Evolutionary conservation across 176 grass and related monocot genomes (phyloP), one percentile per base, ranked within the genome.

Genomic region (Calamus simplicifolius): DNA sequence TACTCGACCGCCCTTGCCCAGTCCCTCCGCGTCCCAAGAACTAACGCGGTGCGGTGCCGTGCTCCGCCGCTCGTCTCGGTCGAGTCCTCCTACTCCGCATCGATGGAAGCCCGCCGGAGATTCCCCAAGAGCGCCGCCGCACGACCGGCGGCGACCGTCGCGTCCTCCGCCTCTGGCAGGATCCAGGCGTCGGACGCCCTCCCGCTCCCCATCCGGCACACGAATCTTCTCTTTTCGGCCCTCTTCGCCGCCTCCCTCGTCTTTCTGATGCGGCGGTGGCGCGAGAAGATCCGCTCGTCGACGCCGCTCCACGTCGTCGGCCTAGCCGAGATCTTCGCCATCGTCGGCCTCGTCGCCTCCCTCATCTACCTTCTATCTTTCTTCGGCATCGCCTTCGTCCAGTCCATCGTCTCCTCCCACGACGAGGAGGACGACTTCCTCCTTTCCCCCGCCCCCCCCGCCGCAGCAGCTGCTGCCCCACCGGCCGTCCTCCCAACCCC

Each of bases 331-430:
- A 89, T 89, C 56, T 26, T 89, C 57, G 86, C 86, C 62, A 82
- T 89, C 67, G 85, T 78, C 68, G 82, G 82, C 59, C 87, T 91
- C 64, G 69, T 86, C 16, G 79, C 72, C 0, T 91, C 88, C 0
- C 82, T 86, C 61, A 83, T 91, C 72, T 91, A 91, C 69, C 82
- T 91, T 25, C 74, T 91, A 64, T 80, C 75, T 61, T 91, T 91
- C 79, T 91, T 83, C 73, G 88, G 88, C 57, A 86, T 91, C 69
- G 83, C 76, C 59, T 91, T 82, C 72, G 77, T 91, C 4, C 88
- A 91, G 60, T 86, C 87, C 58, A 67, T 82, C 60, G 74, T 90
- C 5, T 90, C 87, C 75, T 82, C 70, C 68, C 73, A 72, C 68
- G 87, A 90, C 64, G 87, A 90, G 52, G 87, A 89, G 43, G 86